These are phyloP conservation scores for Pleurotus salmoneostramineus DNA, from an alignment of 768 basidiomycete species.

Conservation along the genomic window DNA sequence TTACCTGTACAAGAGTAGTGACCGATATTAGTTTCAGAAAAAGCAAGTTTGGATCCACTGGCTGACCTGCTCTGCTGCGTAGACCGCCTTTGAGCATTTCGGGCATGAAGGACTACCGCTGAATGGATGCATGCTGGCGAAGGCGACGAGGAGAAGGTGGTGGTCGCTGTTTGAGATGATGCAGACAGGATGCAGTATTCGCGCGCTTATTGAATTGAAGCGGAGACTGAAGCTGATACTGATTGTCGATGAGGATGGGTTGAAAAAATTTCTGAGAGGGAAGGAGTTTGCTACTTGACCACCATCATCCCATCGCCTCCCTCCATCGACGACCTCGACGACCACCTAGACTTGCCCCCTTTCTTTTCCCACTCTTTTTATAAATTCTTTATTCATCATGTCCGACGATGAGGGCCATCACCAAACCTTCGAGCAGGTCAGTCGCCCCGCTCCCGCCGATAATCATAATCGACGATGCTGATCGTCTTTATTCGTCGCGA, in stretches of 20 bases:
- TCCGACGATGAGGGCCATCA: constrained; percentile 89
- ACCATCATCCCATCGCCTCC: not conserved
- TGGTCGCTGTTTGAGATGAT: not conserved
- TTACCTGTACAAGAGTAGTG: constrained; percentile 38
- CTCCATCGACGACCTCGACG: not conserved
- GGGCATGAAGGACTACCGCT: constrained; percentile 72
- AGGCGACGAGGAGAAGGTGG: constrained; percentile 1
- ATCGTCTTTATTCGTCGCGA: constrained; percentile 13
- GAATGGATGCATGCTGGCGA: constrained; percentile 59
- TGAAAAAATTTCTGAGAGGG: constrained; percentile 3
- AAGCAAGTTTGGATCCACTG: not conserved
- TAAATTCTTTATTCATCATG: constrained; percentile 44
- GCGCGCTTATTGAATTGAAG: not conserved
- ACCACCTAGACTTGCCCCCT: not conserved
- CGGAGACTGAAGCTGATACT: constrained; percentile 25
- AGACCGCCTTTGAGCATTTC: constrained; percentile 71
- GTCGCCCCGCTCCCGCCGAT: constrained; percentile 15
- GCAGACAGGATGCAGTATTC: not conserved
- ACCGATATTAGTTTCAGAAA: constrained; percentile 1
- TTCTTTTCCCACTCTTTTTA: constrained; percentile 19
- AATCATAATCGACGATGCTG: constrained; percentile 6
- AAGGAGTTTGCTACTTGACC: not conserved
- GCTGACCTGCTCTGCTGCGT: constrained; percentile 83
- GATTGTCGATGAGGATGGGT: constrained; percentile 27
- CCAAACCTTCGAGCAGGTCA: constrained; percentile 80